Base-by-base conservation (phyloP, 495 filamentous ascomycete species). In the Penicillium maclennaniae region DNA sequence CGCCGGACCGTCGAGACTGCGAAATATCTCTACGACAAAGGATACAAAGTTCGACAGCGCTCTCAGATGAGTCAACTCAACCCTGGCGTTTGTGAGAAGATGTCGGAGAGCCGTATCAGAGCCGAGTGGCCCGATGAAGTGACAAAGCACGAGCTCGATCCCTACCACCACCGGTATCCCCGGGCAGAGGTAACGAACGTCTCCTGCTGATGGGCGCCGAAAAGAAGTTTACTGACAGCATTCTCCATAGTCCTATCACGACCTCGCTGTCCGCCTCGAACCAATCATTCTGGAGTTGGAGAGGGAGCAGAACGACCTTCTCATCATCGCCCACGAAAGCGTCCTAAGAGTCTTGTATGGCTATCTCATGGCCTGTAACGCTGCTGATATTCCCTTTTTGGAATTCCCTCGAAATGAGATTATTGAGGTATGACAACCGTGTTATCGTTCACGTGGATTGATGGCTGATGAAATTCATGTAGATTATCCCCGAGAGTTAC, bases 261-360 rank as follows among this genome's bases (percentile, higher is more conserved):
- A 99, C 65, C 83, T 99, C 37, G 95, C 95, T 21, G 93, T 97
- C 50, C 88, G 95, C 19, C 83, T 97, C n/a, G 95, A 99, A 69
- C 95, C 95, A 8, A 93, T 99, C 54, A 99, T 99, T 68, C 82
- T 99, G 9, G 95, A 99, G 69, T 80, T 99, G 4, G 95, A 99
- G 70, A 87, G 95, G 31, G 93, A 99, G 67, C 88, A 96, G 64
- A 95, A 95, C 53, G 95, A 99, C 69, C 78, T 99, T 37, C 77
- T 99, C 26, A 96, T 99, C 56, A 96, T 99, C 66, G 95, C 95
- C 14, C 95, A 99, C 64, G 95, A 99, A 69, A 92, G 88, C 53
- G 95, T 99, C 12, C 76, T 99, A 43, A 88, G 95, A 44, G 95
- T 99, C 39, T 76, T 99, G 21, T 99, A 97, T 64, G 92, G 92